Evolutionary conservation across 495 filamentous ascomycete species (phyloP).

Genomic region (Rusavskia elegans): DNA sequence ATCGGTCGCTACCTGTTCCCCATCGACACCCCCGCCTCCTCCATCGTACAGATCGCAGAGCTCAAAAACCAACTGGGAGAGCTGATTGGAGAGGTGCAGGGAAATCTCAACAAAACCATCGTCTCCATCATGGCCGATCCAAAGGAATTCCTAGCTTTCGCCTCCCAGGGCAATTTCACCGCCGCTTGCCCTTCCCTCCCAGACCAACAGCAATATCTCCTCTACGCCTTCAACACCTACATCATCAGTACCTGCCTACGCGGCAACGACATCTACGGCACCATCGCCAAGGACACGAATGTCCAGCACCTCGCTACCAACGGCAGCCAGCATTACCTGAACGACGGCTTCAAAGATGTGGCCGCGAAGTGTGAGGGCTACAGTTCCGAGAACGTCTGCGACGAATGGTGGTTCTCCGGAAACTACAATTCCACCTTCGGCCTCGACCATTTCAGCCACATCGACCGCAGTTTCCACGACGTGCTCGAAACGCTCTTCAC

Average conservation of each 20-base stretch:
- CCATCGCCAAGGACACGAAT: constrained; percentile 5
- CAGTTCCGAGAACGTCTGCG: constrained; percentile 6
- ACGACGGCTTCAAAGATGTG: not conserved
- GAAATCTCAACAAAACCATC: constrained; percentile 9
- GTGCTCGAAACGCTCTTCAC: constrained; percentile 3
- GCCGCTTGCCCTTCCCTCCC: constrained; percentile 7
- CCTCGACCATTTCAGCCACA: constrained; percentile 8
- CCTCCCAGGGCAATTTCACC: constrained; percentile 8
- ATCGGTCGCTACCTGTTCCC: constrained; percentile 10
- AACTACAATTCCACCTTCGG: constrained; percentile 5
- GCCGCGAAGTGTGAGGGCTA: constrained; percentile 1
- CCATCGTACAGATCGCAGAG: constrained; percentile 6
- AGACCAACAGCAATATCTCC: constrained; percentile 7
- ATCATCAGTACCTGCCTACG: constrained; percentile 3
- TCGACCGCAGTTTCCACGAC: constrained; percentile 3
- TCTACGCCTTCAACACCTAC: constrained; percentile 12
- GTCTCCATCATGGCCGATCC: constrained; percentile 6
- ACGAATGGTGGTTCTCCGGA: constrained; percentile 8
- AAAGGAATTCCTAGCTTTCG: constrained; percentile 6
- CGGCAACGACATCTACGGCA: constrained; percentile 7
- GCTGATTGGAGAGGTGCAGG: constrained; percentile 6
- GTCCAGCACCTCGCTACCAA: constrained; percentile 7
- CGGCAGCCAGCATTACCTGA: constrained; percentile 2
- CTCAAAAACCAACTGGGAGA: constrained; percentile 3
- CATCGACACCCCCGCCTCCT: not conserved